Evolutionary conservation across 2,329 filamentous ascomycete species (phyloP), one percentile per base, ranked within the genome.

Genomic region (Raffaelea ambrosiae): DNA sequence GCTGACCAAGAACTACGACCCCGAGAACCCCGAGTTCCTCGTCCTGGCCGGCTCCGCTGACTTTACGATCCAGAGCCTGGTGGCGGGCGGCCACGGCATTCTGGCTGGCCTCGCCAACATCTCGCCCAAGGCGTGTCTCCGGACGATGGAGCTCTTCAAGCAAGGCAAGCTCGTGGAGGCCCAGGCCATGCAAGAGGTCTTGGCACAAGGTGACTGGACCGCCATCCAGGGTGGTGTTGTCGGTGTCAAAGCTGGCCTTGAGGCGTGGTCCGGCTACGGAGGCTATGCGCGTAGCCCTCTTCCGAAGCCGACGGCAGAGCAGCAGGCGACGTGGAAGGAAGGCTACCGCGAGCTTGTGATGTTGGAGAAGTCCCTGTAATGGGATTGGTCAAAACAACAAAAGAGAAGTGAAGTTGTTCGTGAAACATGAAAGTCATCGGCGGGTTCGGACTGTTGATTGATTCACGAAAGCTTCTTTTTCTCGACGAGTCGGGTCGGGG

Each of bases 101-200:
- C 79, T 89, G 48, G 83, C 80, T 22, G 85, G 84, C 5, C 72
- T 86, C 52, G 85, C 77, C 57, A 88, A 88, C 64, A 74, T 88
- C 45, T 76, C 81, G 3, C 84, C 84, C 29, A 81, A 76, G 58
- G 72, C 81, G 13, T 85, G 81, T 62, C 72, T 82, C 44, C 67
- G 72, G 58, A 72, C 83, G 2, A 68, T 83, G 50, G 70, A 81
- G 53, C 68, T 86, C 5, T 86, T 76, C 61, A 67, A 70, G 44
- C 62, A 72, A 38, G 83, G 81, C 20, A 70, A 76, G 51, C 58
- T 76, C 35, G 63, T 69, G 23, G 79, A 84, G 58, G 83, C 84
- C 2, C 73, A 76, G 57, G 73, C 71, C 54, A 63, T 84, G 62
- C 84, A 88, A 63, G 81, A 78, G 41, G 65, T 80, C 20, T 70